Base-by-base conservation (phyloP, 2,329 filamentous ascomycete species). In the Diaporthe sp. region DNA sequence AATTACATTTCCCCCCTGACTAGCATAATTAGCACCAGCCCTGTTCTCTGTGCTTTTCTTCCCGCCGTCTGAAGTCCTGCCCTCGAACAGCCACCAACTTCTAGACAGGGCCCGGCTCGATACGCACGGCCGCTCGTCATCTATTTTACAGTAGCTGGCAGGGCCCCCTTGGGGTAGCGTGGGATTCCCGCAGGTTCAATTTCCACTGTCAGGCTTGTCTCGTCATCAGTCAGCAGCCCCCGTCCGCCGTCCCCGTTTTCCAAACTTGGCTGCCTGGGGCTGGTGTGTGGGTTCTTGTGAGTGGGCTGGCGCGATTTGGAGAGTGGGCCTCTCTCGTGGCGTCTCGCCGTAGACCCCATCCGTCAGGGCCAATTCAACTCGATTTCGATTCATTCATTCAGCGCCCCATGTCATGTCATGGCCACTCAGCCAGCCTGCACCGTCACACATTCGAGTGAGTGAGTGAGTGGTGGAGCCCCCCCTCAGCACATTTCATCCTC, bases 311-410 rank as follows among this genome's bases (percentile, higher is more conserved):
- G 38, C 58, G 22, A 61, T 61, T 61, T 17, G 45, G 40, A n/a
- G n/a, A n/a, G n/a, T n/a, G n/a, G 28, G 19, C 42, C n/a, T 19
- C n/a, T 13, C 61, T 50, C 61, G 30, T 67, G 61, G 61, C 61
- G 61, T 52, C 61, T 67, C 61, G 61, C 61, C 61, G 60, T 64
- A 64, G 40, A 8, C 60, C 38, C 58, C 25, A 30, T 64, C 58
- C 38, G 58, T 64, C 10, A 22, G 22, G 25, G 25, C 25, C 52
- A 54, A 17, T 30, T 54, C 50, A 25, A 54, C n/a, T n/a, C n/a
- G n/a, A n/a, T n/a, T 17, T 28, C 52, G 28, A 17, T 30, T 30
- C 25, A 12, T 35, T 35, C 54, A 19, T 55, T 19, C 50, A 30
- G 50, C 12, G 54, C 13, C 13, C 25, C 25, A 47, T 47, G 42